Conservation (phyloP, 2,329 filamentous ascomycete species). For the Epichloe hybrida region DNA sequence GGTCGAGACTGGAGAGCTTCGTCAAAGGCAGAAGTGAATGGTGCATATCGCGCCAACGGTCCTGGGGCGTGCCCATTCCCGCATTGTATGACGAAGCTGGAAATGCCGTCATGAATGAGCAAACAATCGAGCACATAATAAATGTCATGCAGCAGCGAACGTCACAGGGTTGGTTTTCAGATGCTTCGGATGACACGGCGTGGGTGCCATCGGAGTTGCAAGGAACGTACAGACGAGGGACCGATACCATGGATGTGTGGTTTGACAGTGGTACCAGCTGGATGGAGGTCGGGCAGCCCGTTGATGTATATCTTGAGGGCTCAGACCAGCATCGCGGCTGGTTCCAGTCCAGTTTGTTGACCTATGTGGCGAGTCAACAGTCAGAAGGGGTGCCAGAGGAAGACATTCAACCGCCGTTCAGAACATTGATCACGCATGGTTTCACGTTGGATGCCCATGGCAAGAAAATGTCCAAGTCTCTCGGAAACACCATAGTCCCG, state of each 20-base stretch:
- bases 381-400: conserved; percentile 15
- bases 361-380: conserved; percentile 55
- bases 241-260: conserved; percentile 98
- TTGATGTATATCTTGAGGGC: conserved; percentile 87
- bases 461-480: conserved; percentile 98
- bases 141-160: conserved; percentile 61
- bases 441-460: conserved; percentile 82
- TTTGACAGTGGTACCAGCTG: conserved; percentile 97
- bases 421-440: conserved; percentile 83
- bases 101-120: conserved; percentile 63
- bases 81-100: conserved; percentile 65
- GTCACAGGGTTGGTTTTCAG: conserved; percentile 88
- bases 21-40: conserved; percentile 81
- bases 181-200: conserved; percentile 55
- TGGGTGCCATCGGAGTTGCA: conserved; percentile 62
- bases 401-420: conserved; percentile 54
- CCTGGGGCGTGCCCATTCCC: conserved; percentile 95
- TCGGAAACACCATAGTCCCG: conserved; percentile 78
- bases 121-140: conserved; percentile 76
- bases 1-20: conserved; percentile 68
- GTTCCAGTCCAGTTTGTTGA: conserved; percentile 95
- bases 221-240: conserved; percentile 56
- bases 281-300: conserved; percentile 45
- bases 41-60: conserved; percentile 93
- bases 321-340: conserved; percentile 94